Evolutionary conservation across 2,329 filamentous ascomycete genomes (phyloP), one percentile per base, ranked within the genome.

Genomic region (Teratosphaeria pseudoeucalypti): DNA sequence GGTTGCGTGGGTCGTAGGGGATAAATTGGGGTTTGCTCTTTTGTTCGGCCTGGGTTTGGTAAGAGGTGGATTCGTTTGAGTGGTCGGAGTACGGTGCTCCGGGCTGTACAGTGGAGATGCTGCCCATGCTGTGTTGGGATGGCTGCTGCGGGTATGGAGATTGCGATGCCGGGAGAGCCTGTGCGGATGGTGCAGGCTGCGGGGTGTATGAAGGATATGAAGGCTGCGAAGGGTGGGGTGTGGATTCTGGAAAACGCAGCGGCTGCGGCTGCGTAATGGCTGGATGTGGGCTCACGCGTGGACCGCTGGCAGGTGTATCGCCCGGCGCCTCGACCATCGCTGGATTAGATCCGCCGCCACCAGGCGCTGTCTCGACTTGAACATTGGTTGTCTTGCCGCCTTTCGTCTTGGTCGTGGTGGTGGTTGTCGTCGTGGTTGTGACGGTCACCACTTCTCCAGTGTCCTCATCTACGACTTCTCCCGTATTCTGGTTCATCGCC

Each of bases 401-500:
- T 23, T 39, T 26, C 16, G 57, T 55, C 11, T 34, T 55, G 16
- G 54, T 60, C 11, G 54, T 60, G 23, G 58, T 60, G 34, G 58
- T 60, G 14, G 58, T 60, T 16, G 55, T 57, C 4, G 58, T 60
- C 16, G 58, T 60, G 27, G 58, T 58, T 26, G 43, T 52, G 16
- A 52, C 54, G 26, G 14, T 64, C n/a, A 70, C 66, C 6, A 68
- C 60, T 57, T 70, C 66, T 10, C 68, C 68, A 2, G 67, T 70
- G 32, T 68, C 65, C 26, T 70, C 63, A 34, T 70, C 68, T 10
- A 67, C 56, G 12, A 70, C 68, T 49, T 69, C 64, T 43, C 68
- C 68, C 7, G 67, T 70, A 9, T 56, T 57, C 49, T 62, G 63
- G 54, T 70, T 68, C 49, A 68, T 37, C 2, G 67, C 67, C 23